Evolutionary conservation across 768 basidiomycete species (phyloP).

Genomic region (Leccinum truebloodii): DNA sequence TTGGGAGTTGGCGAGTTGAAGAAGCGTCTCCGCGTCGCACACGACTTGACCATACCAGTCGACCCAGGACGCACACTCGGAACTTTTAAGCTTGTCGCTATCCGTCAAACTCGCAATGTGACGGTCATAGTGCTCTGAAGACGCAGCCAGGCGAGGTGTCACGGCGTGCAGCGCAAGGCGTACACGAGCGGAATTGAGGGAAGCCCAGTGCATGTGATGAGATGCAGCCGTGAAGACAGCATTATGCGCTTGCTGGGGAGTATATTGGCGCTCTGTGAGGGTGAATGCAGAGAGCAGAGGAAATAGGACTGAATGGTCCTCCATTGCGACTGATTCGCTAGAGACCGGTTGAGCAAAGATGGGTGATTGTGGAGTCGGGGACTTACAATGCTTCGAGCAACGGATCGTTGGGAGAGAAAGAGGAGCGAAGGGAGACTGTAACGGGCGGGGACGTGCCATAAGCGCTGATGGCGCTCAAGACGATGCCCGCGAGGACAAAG

Average conservation of each 20-base stretch:
- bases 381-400: conserved; percentile 34
- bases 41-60: conserved; percentile 80
- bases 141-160: conserved; percentile 81
- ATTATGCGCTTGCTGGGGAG: conserved; percentile 51
- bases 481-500: conserved; percentile 19
- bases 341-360: conserved; percentile 4
- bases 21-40: conserved; percentile 65
- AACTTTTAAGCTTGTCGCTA: conserved; percentile 26
- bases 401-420: conserved; percentile 29
- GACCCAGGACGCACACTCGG: conserved; percentile 70
- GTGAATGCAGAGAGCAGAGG: conserved; percentile 64
- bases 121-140: conserved; percentile 68
- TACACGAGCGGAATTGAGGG: conserved; percentile 61
- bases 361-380: neutral
- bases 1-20: conserved; percentile 51
- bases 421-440: conserved; percentile 30
- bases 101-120: conserved; percentile 31
- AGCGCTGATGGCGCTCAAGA: conserved; percentile 15
- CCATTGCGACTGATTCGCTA: conserved; percentile 81
- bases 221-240: conserved; percentile 40
- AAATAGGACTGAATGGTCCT: conserved; percentile 75
- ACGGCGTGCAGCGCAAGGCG: conserved; percentile 77
- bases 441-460: conserved; percentile 33
- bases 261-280: conserved; percentile 41
- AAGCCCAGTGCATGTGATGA: conserved; percentile 47